Base-by-base conservation (phyloP, 768 basidiomycete species). In the Leucocoprinus birnbaumii region DNA sequence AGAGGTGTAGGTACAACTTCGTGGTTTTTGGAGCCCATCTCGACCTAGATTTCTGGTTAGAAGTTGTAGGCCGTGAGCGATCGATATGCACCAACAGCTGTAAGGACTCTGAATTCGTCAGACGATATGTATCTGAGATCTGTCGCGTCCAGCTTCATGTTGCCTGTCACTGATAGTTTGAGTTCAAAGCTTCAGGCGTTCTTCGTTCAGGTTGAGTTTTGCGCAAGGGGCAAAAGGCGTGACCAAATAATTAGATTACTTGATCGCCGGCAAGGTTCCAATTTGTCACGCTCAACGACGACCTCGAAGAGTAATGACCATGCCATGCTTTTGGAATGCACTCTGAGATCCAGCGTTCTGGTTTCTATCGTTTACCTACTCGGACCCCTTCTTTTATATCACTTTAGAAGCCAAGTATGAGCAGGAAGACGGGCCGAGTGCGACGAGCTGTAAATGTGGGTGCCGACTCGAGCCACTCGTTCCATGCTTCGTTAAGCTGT, bases 11-110 rank as follows among this genome's bases (percentile, higher is more conserved):
- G 97, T 13, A 99, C 95, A 35, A 97, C 81, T 70, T 98, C 91
- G 65, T 99, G 97, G 67, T 98, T 98, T 76, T 97, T 97, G 3
- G 91, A 94, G 18, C 96, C 97, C 80, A 96, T 93, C 74, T 99
- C 97, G 34, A 91, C 91, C 95, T 98, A 63, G 50, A 24, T 25
- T 31, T 31, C 38, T 26, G 21, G 46, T 49, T 22, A 53, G 62
- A 58, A 24, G 27, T 35, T 14, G 1, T 2, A 34, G 18, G 16
- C 16, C 16, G n/a, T n/a, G 38, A 14, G 18, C 19, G 14, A 31
- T 1, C 10, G 21, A 19, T 37, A 3, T 51, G 47, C 22, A 63
- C 70, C 13, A 64, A 96, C 95, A 48, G 96, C 92, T n/a, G 91
- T 91, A 22, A 99, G 76, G n/a, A 97, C 94, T 52, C 95, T 75